These are phyloP conservation scores for Daldinia vernicosa DNA, from an alignment of 495 filamentous ascomycete species.

Conservation along the genomic window DNA sequence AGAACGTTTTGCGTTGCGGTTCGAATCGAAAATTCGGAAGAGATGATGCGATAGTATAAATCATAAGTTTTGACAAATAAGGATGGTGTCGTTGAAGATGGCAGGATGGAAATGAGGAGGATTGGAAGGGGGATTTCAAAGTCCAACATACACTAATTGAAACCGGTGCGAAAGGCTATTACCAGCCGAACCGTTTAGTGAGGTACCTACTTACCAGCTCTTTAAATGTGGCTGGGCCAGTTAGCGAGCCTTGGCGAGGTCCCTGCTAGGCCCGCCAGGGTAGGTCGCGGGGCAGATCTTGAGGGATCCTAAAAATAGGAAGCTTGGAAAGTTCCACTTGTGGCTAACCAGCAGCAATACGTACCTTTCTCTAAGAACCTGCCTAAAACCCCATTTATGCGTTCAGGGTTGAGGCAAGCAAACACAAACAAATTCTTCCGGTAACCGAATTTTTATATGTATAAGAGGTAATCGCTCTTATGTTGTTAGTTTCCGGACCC, in stretches of 20 bases:
- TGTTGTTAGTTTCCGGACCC: slow-evolving; percentile 10
- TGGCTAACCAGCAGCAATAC: slow-evolving; percentile 16
- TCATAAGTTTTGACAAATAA: not conserved
- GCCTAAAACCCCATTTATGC: not conserved
- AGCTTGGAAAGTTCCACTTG: slow-evolving; percentile 14
- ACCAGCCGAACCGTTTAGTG: not conserved
- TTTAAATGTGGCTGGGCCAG: slow-evolving; percentile 25
- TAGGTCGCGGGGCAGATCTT: slow-evolving; percentile 26
- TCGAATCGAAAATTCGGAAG: not conserved
- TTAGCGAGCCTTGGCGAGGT: slow-evolving; percentile 22
- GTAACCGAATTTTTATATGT: not conserved
- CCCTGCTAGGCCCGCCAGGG: slow-evolving; percentile 20
- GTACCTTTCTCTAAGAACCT: slow-evolving; percentile 1
- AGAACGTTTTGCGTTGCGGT: not conserved
- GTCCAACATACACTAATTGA: slow-evolving; percentile 5
- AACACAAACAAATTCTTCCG: slow-evolving; percentile 16
- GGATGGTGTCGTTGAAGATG: slow-evolving; percentile 6
- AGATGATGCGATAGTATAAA: slow-evolving; percentile 2
- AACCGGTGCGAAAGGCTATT: slow-evolving; percentile 6
- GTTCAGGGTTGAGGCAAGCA: not conserved
- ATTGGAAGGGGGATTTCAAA: slow-evolving; percentile 26
- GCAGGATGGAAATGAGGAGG: slow-evolving; percentile 24
- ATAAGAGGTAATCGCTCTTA: not conserved
- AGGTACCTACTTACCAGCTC: not conserved
- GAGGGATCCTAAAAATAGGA: slow-evolving; percentile 37